Evolutionary conservation across 805 yeast species (phyloP).

Genomic region (Pichia sporocuriosa): DNA sequence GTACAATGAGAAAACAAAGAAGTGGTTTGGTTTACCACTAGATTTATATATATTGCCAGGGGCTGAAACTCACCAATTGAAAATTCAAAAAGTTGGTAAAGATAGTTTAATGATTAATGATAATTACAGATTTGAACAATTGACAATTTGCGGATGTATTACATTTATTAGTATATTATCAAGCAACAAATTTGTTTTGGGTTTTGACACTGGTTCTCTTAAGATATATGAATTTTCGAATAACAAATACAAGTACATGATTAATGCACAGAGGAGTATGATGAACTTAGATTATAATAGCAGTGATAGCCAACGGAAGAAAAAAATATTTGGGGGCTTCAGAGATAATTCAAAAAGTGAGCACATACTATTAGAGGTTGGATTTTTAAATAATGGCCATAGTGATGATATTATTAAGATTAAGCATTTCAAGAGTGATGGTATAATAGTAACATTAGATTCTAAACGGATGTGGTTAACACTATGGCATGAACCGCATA

Average conservation of each 20-base stretch:
- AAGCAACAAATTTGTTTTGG: slow-evolving; percentile 41
- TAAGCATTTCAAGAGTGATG: slow-evolving; percentile 44
- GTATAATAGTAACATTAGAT: slow-evolving; percentile 51
- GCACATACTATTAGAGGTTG: slow-evolving; percentile 47
- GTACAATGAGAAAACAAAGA: slow-evolving; percentile 33
- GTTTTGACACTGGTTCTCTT: slow-evolving; percentile 52
- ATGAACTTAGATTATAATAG: slow-evolving; percentile 24
- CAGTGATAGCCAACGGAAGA: slow-evolving; percentile 30
- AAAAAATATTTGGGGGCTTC: not conserved
- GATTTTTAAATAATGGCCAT: slow-evolving; percentile 62
- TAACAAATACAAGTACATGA: slow-evolving; percentile 32
- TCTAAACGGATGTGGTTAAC: slow-evolving; percentile 41
- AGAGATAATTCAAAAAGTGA: slow-evolving; percentile 31
- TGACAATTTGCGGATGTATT: slow-evolving; percentile 34
- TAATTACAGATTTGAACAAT: slow-evolving; percentile 33
- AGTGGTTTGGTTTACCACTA: slow-evolving; percentile 44
- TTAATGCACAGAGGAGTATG: slow-evolving; percentile 28
- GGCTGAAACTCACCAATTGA: slow-evolving; percentile 7
- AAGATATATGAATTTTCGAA: slow-evolving; percentile 30
- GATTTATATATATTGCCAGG: slow-evolving; percentile 2
- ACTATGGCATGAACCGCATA: slow-evolving; percentile 58
- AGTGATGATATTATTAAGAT: slow-evolving; percentile 22
- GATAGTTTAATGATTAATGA: slow-evolving; percentile 32
- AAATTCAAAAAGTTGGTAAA: slow-evolving; percentile 10
- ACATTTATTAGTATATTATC: slow-evolving; percentile 33